Evolutionary conservation across 129 eudicot species (phyloP).

Genomic region (Rutidosis leptorrhynchoides): DNA sequence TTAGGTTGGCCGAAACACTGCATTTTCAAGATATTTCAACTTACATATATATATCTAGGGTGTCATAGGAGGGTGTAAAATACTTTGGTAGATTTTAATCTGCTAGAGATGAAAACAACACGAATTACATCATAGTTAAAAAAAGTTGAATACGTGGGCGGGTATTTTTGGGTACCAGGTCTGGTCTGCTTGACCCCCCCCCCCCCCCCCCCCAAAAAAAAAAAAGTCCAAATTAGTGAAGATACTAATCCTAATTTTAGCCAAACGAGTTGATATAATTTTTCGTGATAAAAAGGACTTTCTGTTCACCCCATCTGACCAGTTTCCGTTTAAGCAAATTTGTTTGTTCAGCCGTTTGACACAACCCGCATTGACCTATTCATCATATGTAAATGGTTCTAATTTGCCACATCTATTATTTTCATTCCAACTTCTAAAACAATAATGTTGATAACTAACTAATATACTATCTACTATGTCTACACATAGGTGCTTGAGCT

Average conservation of each 20-base stretch:
- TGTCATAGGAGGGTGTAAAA: neutral
- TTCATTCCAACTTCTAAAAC: neutral
- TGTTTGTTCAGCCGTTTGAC: neutral
- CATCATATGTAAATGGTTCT: neutral
- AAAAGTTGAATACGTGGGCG: neutral
- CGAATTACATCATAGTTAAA: neutral
- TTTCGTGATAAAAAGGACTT: neutral
- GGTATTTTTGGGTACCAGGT: neutral
- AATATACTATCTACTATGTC: slow-evolving; percentile 6
- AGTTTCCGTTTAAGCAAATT: neutral
- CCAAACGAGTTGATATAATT: neutral
- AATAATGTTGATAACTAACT: neutral
- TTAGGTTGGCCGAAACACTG: neutral
- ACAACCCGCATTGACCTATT: too few species aligned
- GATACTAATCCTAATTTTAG: neutral
- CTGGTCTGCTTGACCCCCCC: neutral
- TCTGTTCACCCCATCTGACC: neutral
- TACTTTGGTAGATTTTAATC: neutral
- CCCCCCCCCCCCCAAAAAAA: too few species aligned
- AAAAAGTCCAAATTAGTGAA: neutral
- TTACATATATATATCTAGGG: neutral
- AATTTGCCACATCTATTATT: neutral
- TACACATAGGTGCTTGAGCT: slow-evolving; percentile 73
- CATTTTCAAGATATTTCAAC: neutral
- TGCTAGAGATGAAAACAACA: neutral